A percentile compares a stretch with the other conserved stretches of the same genome.
Conservation (phyloP, 495 filamentous ascomycete species). For the Aspergillus ellipticus region DNA sequence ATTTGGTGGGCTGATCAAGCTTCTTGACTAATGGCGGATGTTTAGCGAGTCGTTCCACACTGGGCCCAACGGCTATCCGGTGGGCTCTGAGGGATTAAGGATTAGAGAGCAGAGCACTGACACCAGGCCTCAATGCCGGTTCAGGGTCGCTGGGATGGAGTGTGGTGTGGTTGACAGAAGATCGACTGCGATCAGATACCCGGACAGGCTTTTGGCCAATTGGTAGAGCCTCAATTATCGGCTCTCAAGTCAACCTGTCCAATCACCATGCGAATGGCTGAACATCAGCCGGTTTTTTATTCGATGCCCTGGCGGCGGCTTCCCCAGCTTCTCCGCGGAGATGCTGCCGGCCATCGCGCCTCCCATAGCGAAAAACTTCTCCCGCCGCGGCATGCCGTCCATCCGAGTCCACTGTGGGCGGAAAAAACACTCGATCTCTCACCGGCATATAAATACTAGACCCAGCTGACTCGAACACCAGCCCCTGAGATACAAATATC, state of each 20-base stretch:
- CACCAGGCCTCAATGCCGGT: too few species aligned
- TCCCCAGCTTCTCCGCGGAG: constrained; percentile 5
- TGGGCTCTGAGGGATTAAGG: too few species aligned
- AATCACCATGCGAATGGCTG: neutral
- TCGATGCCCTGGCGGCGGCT: neutral
- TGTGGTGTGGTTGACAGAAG: neutral
- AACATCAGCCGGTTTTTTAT: neutral
- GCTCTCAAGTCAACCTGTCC: neutral
- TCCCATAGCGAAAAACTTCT: neutral
- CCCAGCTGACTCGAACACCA: neutral
- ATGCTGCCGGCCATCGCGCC: neutral
- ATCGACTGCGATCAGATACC: neutral
- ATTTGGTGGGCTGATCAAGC: constrained; percentile 1
- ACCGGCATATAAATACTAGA: neutral
- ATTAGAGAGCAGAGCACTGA: too few species aligned
- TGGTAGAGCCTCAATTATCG: neutral
- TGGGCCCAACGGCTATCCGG: neutral
- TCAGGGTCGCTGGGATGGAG: neutral
- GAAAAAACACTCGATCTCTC: neutral
- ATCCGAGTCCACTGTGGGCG: neutral
- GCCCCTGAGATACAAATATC: neutral
- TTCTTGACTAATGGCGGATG: neutral
- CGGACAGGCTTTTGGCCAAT: neutral
- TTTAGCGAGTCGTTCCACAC: neutral
- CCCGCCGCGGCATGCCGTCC: constrained; percentile 1